phyloP scores from a whole-genome alignment of 768 basidiomycete species.

The Russula sp. region DNA sequence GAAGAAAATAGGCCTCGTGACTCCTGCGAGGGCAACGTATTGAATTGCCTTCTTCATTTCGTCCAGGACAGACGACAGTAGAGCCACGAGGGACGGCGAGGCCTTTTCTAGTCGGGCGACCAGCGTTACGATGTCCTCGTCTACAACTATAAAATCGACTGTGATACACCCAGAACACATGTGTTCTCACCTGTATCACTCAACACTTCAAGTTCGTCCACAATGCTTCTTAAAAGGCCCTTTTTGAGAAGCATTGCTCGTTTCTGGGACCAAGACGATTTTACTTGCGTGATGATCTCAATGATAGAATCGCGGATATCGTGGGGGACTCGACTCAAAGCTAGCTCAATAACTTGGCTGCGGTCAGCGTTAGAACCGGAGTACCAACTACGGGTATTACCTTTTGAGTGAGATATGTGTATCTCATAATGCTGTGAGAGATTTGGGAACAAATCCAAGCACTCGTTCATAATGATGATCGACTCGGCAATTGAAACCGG shows the following conservation, averaged over 20 bases:
- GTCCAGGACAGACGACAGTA: slow-evolving; percentile 46
- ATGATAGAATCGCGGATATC: slow-evolving; percentile 50
- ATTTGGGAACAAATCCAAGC: slow-evolving; percentile 67
- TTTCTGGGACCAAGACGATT: slow-evolving; percentile 62
- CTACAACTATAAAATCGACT: slow-evolving; percentile 31
- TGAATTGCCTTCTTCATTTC: slow-evolving; percentile 61
- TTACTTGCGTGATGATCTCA: slow-evolving; percentile 60
- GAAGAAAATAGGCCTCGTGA: slow-evolving; percentile 56
- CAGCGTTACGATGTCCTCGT: slow-evolving; percentile 56
- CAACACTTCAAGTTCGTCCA: slow-evolving; percentile 71
- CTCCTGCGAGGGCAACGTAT: slow-evolving; percentile 55
- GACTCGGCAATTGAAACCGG: slow-evolving; percentile 70
- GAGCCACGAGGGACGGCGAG: slow-evolving; percentile 45
- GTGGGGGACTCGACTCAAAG: slow-evolving; percentile 55
- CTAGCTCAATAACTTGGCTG: slow-evolving; percentile 55
- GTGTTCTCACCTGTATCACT: slow-evolving; percentile 47
- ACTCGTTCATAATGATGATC: slow-evolving; percentile 60
- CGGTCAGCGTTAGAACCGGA: slow-evolving; percentile 7
- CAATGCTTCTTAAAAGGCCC: slow-evolving; percentile 56
- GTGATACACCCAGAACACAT: neutral
- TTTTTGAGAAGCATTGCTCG: slow-evolving; percentile 63
- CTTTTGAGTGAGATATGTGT: slow-evolving; percentile 69
- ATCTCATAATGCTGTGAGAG: slow-evolving; percentile 64
- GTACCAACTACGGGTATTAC: slow-evolving; percentile 38
- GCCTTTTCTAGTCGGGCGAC: slow-evolving; percentile 52